A percentile compares a stretch with the other conserved stretches of the same genome.
Conservation (phyloP, 768 basidiomycete genomes). For the Collybiopsis luxurians region DNA sequence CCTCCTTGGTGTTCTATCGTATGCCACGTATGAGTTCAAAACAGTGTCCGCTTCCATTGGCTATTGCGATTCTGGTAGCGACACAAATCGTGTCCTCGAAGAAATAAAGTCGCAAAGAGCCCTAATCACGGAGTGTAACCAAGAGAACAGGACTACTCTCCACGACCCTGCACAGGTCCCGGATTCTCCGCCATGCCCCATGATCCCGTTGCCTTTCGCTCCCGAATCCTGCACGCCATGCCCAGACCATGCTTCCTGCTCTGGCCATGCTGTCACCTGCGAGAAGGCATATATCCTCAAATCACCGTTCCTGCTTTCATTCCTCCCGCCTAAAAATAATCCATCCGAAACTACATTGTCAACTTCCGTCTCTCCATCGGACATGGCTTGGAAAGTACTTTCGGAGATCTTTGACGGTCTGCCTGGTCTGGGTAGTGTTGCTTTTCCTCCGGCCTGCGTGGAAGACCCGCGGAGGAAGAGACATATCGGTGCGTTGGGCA, state of each 20-base stretch:
- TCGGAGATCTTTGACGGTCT: slow-evolving; percentile 58
- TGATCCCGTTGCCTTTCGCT: slow-evolving; percentile 51
- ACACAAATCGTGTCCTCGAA: slow-evolving; percentile 57
- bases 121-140: slow-evolving; percentile 55
- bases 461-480: slow-evolving; percentile 75
- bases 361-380: slow-evolving; percentile 36
- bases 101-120: slow-evolving; percentile 39
- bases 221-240: slow-evolving; percentile 72
- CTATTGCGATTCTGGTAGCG: slow-evolving; percentile 66
- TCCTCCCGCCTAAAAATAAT: slow-evolving; percentile 38
- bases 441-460: slow-evolving; percentile 70
- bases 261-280: slow-evolving; percentile 55
- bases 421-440: slow-evolving; percentile 75
- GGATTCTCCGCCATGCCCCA: slow-evolving; percentile 46
- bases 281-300: slow-evolving; percentile 65
- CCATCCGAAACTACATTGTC: slow-evolving; percentile 35
- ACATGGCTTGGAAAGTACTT: slow-evolving; percentile 45
- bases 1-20: slow-evolving; percentile 12
- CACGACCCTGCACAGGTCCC: slow-evolving; percentile 23
- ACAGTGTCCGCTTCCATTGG: slow-evolving; percentile 67
- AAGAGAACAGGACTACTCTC: slow-evolving; percentile 49
- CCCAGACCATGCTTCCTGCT: slow-evolving; percentile 67
- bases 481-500: slow-evolving; percentile 73
- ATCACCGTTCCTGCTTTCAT: slow-evolving; percentile 56
- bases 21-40: slow-evolving; percentile 48